Base-by-base conservation (phyloP, 2,329 filamentous ascomycete species). In the Pleoardoris graminearum region DNA sequence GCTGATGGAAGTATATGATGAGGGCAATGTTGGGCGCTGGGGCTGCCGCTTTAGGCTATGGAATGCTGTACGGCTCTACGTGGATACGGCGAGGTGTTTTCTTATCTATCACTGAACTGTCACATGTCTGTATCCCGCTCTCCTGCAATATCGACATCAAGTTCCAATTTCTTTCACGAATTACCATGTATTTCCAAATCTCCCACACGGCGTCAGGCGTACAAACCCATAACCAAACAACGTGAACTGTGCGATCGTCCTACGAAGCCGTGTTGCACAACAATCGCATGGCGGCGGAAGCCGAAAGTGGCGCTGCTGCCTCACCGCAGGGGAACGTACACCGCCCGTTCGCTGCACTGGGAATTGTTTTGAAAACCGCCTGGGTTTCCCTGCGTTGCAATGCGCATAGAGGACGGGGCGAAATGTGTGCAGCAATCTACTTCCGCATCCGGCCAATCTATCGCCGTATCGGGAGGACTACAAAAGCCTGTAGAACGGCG, bases 1-100 rank as follows among this genome's bases (percentile, higher is more conserved):
- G 52, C 27, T 36, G 54, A 54, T 54, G 55, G 59, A 59, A 54
- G 55, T 51, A 62, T 64, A 58, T 58, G 58, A 68, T 66, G 59
- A 67, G 62, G 62, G 61, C 66, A 61, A 66, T 69, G 60, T 71
- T 63, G 60, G 61, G 56, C 58, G 58, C 57, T 59, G 56, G 33
- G 61, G 62, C 53, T 61, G 61, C 59, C 61, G 55, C 60, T 62
- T 60, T 48, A 55, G 55, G 51, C 22, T 44, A 32, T 42, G 48
- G 46, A 16, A 60, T 66, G 65, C 59, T 68, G 66, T 62, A 70
- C 60, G 66, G 69, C 63, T 68, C 67, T 61, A 66, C 62, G 67
- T 68, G 65, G 65, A 64, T 67, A 69, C 59, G 68, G 67, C 67
- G 68, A 66, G 65, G 67, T 63, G 59, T 59, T 62, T 66, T 63